Conservation (phyloP, 2,329 filamentous ascomycete genomes). For the Fusarium phyllophilum region DNA sequence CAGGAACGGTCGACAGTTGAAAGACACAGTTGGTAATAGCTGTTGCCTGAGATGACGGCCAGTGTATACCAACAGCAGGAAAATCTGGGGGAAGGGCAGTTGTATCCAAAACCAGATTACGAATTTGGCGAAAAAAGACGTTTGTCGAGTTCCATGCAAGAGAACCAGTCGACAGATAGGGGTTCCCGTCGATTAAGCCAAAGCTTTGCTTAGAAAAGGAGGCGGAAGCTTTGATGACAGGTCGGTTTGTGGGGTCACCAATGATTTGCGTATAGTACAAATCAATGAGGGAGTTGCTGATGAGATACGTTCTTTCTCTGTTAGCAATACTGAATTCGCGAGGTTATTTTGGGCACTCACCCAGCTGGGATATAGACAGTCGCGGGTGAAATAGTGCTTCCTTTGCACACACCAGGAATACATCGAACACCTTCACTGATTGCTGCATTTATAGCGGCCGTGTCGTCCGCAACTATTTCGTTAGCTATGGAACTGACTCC, state of each 20-base stretch:
- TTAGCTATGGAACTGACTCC: background rate
- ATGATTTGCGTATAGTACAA: conserved; percentile 85
- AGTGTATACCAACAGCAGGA: conserved; percentile 68
- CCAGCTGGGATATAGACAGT: conserved; percentile 53
- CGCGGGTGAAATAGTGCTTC: conserved; percentile 50
- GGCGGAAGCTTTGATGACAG: conserved; percentile 64
- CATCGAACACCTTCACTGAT: conserved; percentile 42
- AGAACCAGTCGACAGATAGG: conserved; percentile 53
- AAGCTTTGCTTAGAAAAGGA: conserved; percentile 56
- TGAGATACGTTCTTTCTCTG: conserved; percentile 67
- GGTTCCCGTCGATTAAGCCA: conserved; percentile 60
- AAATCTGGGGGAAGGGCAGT: conserved; percentile 59
- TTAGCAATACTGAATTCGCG: conserved; percentile 6
- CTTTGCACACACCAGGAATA: conserved; percentile 40
- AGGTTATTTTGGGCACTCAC: conserved; percentile 41
- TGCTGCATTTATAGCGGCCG: conserved; percentile 44
- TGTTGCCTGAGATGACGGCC: conserved; percentile 74
- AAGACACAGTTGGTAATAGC: conserved; percentile 69
- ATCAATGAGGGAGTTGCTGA: conserved; percentile 76
- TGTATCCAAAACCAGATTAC: conserved; percentile 67
- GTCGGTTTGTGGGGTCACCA: conserved; percentile 70
- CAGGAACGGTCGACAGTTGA: conserved; percentile 56
- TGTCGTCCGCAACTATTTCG: conserved; percentile 40
- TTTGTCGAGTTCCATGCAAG: conserved; percentile 66
- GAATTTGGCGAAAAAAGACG: conserved; percentile 67